Evolutionary conservation across 179 eudicot species (phyloP).

Genomic region (Sideroxylon spinosum): DNA sequence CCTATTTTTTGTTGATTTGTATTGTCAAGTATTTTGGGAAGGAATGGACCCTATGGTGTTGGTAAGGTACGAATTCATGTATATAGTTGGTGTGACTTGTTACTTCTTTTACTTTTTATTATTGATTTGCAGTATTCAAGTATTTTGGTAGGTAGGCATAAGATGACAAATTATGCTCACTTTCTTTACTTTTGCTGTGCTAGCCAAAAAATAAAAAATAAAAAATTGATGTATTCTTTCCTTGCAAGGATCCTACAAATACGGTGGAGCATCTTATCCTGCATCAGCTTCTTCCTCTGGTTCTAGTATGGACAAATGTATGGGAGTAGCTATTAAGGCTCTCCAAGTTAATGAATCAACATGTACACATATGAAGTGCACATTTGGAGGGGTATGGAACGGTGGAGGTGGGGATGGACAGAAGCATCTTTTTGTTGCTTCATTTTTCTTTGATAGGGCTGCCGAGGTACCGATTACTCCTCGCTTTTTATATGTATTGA

Average conservation of each 20-base stretch:
- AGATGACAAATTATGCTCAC: background rate
- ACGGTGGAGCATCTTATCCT: conserved; percentile 53
- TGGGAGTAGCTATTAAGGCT: conserved; percentile 51
- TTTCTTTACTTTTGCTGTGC: background rate
- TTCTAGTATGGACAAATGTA: conserved; percentile 54
- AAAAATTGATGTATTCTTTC: background rate
- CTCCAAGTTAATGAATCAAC: conserved; percentile 71
- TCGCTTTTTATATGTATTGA: background rate
- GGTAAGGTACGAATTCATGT: background rate
- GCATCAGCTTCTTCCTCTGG: conserved; percentile 64
- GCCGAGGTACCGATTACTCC: conserved; percentile 58
- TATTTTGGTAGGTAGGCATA: background rate
- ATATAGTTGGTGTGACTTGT: background rate
- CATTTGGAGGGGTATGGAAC: conserved; percentile 91
- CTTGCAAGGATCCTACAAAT: conserved; percentile 59
- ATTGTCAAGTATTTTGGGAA: background rate
- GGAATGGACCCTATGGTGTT: no score
- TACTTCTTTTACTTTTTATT: background rate
- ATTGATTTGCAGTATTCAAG: background rate
- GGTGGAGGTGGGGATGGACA: conserved; percentile 97
- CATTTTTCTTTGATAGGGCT: conserved; percentile 95
- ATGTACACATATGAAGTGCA: conserved; percentile 90
- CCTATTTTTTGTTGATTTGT: background rate
- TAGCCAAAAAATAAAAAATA: background rate
- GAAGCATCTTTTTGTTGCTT: conserved; percentile 83